Evolutionary conservation across 768 basidiomycete genomes (phyloP), one percentile per base, ranked within the genome.

Genomic region (Leccinum imitatum): DNA sequence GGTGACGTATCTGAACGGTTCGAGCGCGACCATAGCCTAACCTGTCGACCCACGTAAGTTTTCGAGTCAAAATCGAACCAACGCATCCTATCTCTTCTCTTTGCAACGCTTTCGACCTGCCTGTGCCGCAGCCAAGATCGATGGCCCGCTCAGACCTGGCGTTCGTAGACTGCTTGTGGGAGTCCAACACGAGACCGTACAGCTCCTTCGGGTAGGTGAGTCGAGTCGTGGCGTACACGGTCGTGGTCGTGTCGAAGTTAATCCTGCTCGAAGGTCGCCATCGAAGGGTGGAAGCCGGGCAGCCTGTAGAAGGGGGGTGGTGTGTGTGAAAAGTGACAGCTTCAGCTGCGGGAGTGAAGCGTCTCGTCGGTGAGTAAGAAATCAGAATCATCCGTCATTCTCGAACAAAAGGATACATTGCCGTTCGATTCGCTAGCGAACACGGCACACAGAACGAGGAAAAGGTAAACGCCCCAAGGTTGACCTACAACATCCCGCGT

Each of bases 41-140:
- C 91, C 90, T 90, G 37, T 1, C 39, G 2, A 31, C 15, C 19
- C 27, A 41, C 41, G 6, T 6, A 23, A n/a, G 11, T 3, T 5
- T 7, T 11, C 21, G 1, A 5, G n/a, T 37, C 13, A 39, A 14
- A 8, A 5, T n/a, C 27, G 13, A 14, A 23, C 39, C 35, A 37
- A 37, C 35, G 35, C 35, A 37, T 6, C 5, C 35, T 37, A 37
- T 14, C 3, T 1, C 1, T 54, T 6, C 13, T 33, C 31, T 6
- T 6, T 15, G 13, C 10, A 10, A 9, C 17, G 0, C 4, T 33
- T 8, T 39, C 39, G 15, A 39, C 75, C 25, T 62, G 88, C 90
- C 87, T 47, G 91, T 90, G 27, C 93, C 91, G 70, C 91, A 93
- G 3, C 92, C 90, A 9, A 92, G 69, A 64, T 94, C 91, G 0